These are phyloP conservation scores for Piedraia hortae DNA, from an alignment of 2,329 filamentous ascomycete species.

Conservation along the genomic window DNA sequence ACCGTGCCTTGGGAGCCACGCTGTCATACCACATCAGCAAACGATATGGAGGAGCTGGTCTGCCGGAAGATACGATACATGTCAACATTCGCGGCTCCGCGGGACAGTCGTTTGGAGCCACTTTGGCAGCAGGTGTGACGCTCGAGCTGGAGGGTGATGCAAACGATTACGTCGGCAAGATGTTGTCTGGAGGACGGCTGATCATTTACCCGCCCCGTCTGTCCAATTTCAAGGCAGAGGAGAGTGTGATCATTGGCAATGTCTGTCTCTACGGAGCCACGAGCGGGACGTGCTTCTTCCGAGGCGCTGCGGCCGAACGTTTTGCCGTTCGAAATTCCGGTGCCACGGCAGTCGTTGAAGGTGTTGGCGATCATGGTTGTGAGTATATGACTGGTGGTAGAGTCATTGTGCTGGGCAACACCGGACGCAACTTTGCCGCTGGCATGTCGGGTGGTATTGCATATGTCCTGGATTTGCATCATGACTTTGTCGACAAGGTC, in stretches of 20 bases:
- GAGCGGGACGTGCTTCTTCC: slow-evolving; percentile 79
- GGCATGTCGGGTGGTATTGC: slow-evolving; percentile 98
- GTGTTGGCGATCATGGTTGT: slow-evolving; percentile 83
- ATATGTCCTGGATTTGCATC: slow-evolving; percentile 70
- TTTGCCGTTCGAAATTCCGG: slow-evolving; percentile 94
- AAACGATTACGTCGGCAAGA: slow-evolving; percentile 94
- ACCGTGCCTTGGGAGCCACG: slow-evolving; percentile 76
- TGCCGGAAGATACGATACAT: slow-evolving; percentile 82
- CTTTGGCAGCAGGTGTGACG: slow-evolving; percentile 75
- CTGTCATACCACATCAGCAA: slow-evolving; percentile 91
- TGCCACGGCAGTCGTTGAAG: slow-evolving; percentile 85
- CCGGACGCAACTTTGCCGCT: slow-evolving; percentile 87
- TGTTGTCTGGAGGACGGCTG: slow-evolving; percentile 70
- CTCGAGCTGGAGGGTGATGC: slow-evolving; percentile 84
- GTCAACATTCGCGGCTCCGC: slow-evolving; percentile 91
- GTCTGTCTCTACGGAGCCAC: slow-evolving; percentile 90
- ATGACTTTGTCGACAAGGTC: slow-evolving; percentile 77
- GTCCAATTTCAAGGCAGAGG: slow-evolving; percentile 82
- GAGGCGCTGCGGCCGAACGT: slow-evolving; percentile 81
- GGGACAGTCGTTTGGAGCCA: slow-evolving; percentile 88
- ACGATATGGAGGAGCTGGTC: slow-evolving; percentile 63
- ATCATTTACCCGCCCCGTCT: slow-evolving; percentile 81
- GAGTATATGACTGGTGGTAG: slow-evolving; percentile 98
- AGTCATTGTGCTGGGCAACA: slow-evolving; percentile 60
- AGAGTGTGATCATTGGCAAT: slow-evolving; percentile 84